A percentile compares a stretch with the other conserved stretches of the same genome.
These are phyloP conservation scores for Viscum album DNA, from an alignment of 177 flowering plant genomes.

Conservation along the genomic window DNA sequence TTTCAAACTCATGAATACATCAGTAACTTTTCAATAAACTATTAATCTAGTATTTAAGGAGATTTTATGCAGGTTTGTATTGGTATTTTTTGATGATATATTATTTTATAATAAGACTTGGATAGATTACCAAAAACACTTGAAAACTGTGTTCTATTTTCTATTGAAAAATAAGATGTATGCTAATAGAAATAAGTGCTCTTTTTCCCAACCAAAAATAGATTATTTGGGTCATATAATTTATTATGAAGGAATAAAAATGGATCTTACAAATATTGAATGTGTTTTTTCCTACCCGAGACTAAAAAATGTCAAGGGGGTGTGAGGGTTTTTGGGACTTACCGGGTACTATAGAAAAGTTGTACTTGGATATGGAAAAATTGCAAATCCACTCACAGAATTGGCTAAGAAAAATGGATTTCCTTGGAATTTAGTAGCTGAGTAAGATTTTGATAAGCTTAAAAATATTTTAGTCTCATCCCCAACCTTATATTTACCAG, in stretches of 20 bases:
- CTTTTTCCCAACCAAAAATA: too few relatives aligned
- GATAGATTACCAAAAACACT: not conserved
- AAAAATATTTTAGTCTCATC: not conserved
- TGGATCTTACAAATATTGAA: not conserved
- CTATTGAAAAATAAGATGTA: too few relatives aligned
- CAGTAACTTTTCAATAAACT: not conserved
- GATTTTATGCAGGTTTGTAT: not conserved
- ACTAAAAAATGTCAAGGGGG: not conserved
- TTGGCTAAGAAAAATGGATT: slow-evolving; percentile 4
- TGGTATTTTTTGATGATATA: not conserved
- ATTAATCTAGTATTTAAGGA: not conserved
- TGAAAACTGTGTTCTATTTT: not conserved
- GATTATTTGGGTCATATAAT: not conserved
- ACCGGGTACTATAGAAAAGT: not conserved
- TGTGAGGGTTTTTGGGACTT: not conserved
- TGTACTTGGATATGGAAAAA: not conserved
- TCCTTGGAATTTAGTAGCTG: not conserved
- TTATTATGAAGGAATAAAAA: not conserved
- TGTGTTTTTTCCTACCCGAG: not conserved
- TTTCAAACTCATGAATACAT: not conserved
- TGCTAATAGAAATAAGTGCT: too few relatives aligned
- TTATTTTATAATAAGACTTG: not conserved
- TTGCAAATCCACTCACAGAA: not conserved
- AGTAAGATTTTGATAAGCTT: not conserved
- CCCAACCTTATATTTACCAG: slow-evolving; percentile 1